Evolutionary conservation across 305 asterid genomes (phyloP).

Genomic region (Rubia tinctorum): DNA sequence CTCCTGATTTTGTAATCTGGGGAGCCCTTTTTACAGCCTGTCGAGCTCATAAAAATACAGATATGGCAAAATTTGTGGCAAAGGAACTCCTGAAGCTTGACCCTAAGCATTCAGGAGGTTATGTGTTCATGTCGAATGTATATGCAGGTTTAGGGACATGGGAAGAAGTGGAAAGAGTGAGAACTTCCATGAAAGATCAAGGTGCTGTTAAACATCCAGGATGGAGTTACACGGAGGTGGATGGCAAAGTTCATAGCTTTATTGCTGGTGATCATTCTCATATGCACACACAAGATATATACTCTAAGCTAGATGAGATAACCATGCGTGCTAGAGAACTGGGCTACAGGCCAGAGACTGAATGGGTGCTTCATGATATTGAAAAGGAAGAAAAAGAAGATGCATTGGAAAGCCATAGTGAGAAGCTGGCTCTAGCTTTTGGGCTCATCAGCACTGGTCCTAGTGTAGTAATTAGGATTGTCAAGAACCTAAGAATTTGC

Average conservation of each 20-base stretch:
- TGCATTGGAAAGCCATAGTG: slow-evolving; percentile 39
- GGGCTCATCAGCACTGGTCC: slow-evolving; percentile 33
- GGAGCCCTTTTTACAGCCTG: slow-evolving; percentile 50
- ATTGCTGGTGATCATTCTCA: slow-evolving; percentile 39
- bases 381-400: slow-evolving; percentile 48
- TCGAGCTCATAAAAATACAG: slow-evolving; percentile 40
- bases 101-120: slow-evolving; percentile 43
- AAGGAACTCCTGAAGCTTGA: slow-evolving; percentile 36
- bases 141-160: slow-evolving; percentile 38
- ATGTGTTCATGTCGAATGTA: slow-evolving; percentile 40
- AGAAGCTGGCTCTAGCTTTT: slow-evolving; percentile 42
- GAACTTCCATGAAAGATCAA: slow-evolving; percentile 34
- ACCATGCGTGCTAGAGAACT: slow-evolving; percentile 27
- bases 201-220: slow-evolving; percentile 42
- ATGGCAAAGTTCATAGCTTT: slow-evolving; percentile 34
- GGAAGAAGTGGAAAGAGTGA: slow-evolving; percentile 43
- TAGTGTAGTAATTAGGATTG: slow-evolving; percentile 26
- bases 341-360: slow-evolving; percentile 36
- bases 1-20: slow-evolving; percentile 41
- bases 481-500: slow-evolving; percentile 38
- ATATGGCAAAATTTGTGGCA: slow-evolving; percentile 35
- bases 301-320: slow-evolving; percentile 31
- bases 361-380: slow-evolving; percentile 42
- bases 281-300: slow-evolving; percentile 24
- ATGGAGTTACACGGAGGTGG: slow-evolving; percentile 42